A percentile compares a stretch with the other conserved stretches of the same genome.
Evolutionary conservation across 208 protist genomes (phyloP).

Genomic region (Acanthamoeba culbertsoni): DNA sequence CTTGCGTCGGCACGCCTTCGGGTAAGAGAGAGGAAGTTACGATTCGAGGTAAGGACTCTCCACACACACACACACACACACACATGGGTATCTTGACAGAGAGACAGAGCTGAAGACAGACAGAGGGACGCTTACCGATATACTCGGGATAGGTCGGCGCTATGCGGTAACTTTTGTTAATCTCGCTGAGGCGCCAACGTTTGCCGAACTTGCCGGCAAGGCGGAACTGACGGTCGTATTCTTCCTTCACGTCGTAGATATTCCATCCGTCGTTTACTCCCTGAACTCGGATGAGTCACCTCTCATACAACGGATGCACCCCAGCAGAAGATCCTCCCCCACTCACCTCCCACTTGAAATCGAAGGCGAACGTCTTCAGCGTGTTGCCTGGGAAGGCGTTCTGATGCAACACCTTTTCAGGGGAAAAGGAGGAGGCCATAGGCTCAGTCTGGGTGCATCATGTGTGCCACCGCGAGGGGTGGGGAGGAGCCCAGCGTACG

Average conservation of each 20-base stretch:
- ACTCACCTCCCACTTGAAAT: constrained; percentile 19
- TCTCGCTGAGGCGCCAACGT: constrained; percentile 11
- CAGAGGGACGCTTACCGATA: background rate
- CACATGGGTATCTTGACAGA: too few species aligned
- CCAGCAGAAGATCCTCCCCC: too few species aligned
- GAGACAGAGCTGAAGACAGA: too few species aligned
- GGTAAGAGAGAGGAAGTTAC: too few species aligned
- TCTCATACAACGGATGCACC: too few species aligned
- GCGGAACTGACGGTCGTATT: background rate
- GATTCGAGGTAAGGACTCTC: too few species aligned
- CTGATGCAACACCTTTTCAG: background rate
- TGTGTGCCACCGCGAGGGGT: background rate
- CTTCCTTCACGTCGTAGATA: background rate
- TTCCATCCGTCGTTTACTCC: constrained; percentile 3
- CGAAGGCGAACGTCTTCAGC: background rate
- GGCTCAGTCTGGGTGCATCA: background rate
- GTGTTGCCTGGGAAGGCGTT: background rate
- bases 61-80: too few species aligned
- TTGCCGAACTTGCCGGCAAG: background rate
- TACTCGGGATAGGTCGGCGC: constrained; percentile 38
- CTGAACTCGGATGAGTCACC: background rate
- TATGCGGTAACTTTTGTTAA: background rate
- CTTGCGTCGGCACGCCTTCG: background rate
- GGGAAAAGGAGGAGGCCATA: background rate
- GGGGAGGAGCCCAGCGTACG: background rate